Percentiles rank a stretch among this genome's conserved stretches.
phyloP scores from a whole-genome alignment of 352 stramenopile species.

The Pythium folliculosum region DNA sequence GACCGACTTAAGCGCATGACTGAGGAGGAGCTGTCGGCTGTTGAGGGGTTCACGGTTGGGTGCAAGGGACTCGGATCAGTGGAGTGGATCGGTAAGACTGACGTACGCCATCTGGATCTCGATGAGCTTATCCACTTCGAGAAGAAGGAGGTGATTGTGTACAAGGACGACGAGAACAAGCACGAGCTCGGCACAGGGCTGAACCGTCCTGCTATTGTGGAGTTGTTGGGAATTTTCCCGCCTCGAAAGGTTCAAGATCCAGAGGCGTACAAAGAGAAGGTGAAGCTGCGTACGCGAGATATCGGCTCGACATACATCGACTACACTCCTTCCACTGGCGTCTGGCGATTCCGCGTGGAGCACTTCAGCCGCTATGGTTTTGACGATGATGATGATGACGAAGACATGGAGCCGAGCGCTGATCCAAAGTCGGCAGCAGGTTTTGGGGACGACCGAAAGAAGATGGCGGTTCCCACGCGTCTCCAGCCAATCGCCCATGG shows the following conservation, averaged over 20 bases:
- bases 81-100: constrained; percentile 78
- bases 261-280: constrained; percentile 73
- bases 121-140: constrained; percentile 82
- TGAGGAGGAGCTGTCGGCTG: constrained; percentile 62
- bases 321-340: constrained; percentile 68
- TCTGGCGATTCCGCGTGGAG: constrained; percentile 86
- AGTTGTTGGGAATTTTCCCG: constrained; percentile 77
- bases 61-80: constrained; percentile 79
- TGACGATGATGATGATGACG: constrained; percentile 56
- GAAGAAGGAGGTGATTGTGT: constrained; percentile 87
- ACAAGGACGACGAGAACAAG: constrained; percentile 83
- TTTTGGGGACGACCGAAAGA: constrained; percentile 24
- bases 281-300: constrained; percentile 73
- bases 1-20: constrained; percentile 71
- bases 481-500: background rate
- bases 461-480: constrained; percentile 21
- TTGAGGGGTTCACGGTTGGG: constrained; percentile 78
- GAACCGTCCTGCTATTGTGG: constrained; percentile 79
- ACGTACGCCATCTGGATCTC: constrained; percentile 78
- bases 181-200: constrained; percentile 69
- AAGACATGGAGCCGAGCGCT: constrained; percentile 29
- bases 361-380: constrained; percentile 88
- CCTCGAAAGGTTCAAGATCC: constrained; percentile 56
- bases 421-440: background rate
- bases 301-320: constrained; percentile 81